These are phyloP conservation scores for Naegleria lovaniensis DNA, from an alignment of 208 protist genomes.

Conservation along the genomic window DNA sequence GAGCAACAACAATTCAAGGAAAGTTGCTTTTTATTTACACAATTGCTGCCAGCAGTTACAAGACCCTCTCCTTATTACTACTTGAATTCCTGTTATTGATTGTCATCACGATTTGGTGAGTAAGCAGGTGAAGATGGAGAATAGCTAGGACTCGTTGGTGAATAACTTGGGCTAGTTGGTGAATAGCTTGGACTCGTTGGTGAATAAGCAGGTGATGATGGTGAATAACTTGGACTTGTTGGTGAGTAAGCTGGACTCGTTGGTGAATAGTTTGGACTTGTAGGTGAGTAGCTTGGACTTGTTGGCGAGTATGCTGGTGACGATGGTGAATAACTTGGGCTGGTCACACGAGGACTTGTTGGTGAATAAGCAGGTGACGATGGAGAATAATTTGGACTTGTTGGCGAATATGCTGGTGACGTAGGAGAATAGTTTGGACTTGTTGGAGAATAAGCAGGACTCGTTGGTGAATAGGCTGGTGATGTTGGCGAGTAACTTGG, in stretches of 20 bases:
- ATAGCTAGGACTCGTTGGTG: conserved; percentile 56
- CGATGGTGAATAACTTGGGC: conserved; percentile 60
- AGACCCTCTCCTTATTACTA: too few relatives aligned
- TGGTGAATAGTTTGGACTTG: conserved; percentile 57
- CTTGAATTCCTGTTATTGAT: background rate
- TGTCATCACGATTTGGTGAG: conserved; percentile 35
- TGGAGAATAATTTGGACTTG: conserved; percentile 52
- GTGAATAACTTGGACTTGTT: conserved; percentile 52
- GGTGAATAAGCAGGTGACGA: conserved; percentile 61
- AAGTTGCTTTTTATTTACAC: too few relatives aligned
- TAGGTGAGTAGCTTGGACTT: conserved; percentile 55
- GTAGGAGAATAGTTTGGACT: conserved; percentile 60
- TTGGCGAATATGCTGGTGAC: conserved; percentile 59
- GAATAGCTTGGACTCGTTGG: conserved; percentile 55
- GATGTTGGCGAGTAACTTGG: conserved; percentile 64
- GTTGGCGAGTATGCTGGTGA: conserved; percentile 66
- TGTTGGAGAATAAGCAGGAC: conserved; percentile 57
- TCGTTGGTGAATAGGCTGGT: conserved; percentile 60
- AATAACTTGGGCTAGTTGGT: conserved; percentile 57
- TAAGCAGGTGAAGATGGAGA: conserved; percentile 59
- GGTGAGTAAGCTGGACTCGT: conserved; percentile 59
- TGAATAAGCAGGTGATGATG: conserved; percentile 57
- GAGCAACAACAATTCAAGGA: too few relatives aligned
- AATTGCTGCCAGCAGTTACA: too few relatives aligned
- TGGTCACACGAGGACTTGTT: too few relatives aligned